A percentile compares a stretch with the other conserved stretches of the same genome.
phyloP scores from a whole-genome alignment of 1,284 basidiomycete species.

The Apiotrichum veenhuisii region DNA sequence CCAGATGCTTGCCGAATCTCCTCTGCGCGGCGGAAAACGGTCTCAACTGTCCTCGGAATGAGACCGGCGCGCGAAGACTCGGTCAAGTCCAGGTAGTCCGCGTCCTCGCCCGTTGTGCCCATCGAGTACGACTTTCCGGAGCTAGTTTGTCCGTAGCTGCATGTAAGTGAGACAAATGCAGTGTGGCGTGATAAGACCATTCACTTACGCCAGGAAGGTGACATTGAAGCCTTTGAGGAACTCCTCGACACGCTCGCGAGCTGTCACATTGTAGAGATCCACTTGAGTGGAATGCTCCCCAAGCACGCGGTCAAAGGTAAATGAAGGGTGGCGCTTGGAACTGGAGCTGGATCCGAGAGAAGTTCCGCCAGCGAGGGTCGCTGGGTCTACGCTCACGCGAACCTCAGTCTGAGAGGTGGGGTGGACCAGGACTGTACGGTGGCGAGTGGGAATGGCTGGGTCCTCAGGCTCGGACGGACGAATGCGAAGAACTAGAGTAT shows the following conservation, averaged over 20 bases:
- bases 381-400: constrained; percentile 61
- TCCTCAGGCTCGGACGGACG: constrained; percentile 85
- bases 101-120: constrained; percentile 74
- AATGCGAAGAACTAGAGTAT: constrained; percentile 75
- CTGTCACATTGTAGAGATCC: constrained; percentile 76
- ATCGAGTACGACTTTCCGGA: constrained; percentile 97
- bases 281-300: constrained; percentile 76
- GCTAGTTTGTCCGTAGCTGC: constrained; percentile 81
- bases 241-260: constrained; percentile 78
- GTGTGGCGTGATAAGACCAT: neutral
- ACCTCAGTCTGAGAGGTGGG: constrained; percentile 64
- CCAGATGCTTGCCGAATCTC: constrained; percentile 71
- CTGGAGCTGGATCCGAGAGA: constrained; percentile 51
- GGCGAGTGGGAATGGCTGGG: constrained; percentile 80
- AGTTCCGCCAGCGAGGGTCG: constrained; percentile 53
- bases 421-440: constrained; percentile 84
- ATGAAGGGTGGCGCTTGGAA: constrained; percentile 74
- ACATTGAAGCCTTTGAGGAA: constrained; percentile 97
- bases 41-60: constrained; percentile 90
- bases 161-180: neutral
- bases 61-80: constrained; percentile 60
- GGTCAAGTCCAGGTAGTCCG: constrained; percentile 61
- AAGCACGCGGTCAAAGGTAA: constrained; percentile 92
- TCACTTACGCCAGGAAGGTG: constrained; percentile 78
- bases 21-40: constrained; percentile 75